These are phyloP conservation scores for Ophioceras dolichostomum DNA, from an alignment of 2,329 filamentous ascomycete species.

Conservation along the genomic window DNA sequence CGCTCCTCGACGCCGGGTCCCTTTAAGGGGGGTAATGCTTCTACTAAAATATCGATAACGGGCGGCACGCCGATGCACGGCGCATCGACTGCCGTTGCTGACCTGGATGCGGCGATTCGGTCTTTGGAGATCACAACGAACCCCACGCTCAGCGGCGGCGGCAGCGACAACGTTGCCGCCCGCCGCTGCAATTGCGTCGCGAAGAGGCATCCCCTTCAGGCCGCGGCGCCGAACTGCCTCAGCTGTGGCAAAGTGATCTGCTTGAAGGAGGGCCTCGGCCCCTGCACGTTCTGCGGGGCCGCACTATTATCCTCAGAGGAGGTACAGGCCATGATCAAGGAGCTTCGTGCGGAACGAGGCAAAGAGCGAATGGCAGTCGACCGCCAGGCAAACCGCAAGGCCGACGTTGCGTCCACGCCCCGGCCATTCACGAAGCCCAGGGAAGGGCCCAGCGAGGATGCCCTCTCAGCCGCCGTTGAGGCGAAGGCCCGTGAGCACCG, in stretches of 20 bases:
- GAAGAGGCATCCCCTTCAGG: slow-evolving; percentile 72
- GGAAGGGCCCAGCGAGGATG: slow-evolving; percentile 12
- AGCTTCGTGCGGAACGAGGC: slow-evolving; percentile 75
- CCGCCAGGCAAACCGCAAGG: slow-evolving; percentile 53
- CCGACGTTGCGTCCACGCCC: slow-evolving; percentile 51
- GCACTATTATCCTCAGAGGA: slow-evolving; percentile 62
- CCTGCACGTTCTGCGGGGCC: slow-evolving; percentile 79
- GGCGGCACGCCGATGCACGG: slow-evolving; percentile 77
- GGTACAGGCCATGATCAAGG: slow-evolving; percentile 72
- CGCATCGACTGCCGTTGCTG: slow-evolving; percentile 58
- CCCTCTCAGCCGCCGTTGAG: slow-evolving; percentile 40
- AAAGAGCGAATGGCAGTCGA: slow-evolving; percentile 77
- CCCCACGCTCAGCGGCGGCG: slow-evolving; percentile 40
- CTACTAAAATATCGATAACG: slow-evolving; percentile 54
- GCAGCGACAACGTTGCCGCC: slow-evolving; percentile 36
- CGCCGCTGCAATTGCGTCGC: slow-evolving; percentile 82
- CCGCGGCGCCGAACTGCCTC: slow-evolving; percentile 86
- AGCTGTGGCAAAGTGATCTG: slow-evolving; percentile 93
- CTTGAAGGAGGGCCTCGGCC: slow-evolving; percentile 83
- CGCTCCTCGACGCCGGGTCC: slow-evolving; percentile 38
- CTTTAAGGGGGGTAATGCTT: slow-evolving; percentile 14
- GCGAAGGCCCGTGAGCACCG: slow-evolving; percentile 64
- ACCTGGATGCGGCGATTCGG: slow-evolving; percentile 71
- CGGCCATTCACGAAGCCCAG: slow-evolving; percentile 42
- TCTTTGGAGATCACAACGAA: slow-evolving; percentile 88